phyloP scores from a whole-genome alignment of 768 basidiomycete species.

The Saitozyma podzolica region DNA sequence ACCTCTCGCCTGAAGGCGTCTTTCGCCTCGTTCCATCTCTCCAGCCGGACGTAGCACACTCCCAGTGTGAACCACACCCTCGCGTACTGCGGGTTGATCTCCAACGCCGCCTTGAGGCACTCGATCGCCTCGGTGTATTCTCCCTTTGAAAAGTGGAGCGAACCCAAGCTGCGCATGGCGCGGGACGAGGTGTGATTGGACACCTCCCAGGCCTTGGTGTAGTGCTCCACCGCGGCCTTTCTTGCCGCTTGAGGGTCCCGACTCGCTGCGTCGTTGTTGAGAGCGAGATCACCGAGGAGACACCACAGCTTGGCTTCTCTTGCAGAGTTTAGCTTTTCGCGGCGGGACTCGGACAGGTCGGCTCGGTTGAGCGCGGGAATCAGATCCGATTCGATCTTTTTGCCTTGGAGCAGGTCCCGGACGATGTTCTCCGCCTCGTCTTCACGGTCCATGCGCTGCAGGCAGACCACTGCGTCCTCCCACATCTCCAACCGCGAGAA shows the following conservation, averaged over 20 bases:
- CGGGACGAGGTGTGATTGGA: slow-evolving; percentile 79
- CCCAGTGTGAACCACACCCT: slow-evolving; percentile 97
- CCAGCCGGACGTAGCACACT: slow-evolving; percentile 76
- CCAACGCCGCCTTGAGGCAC: slow-evolving; percentile 72
- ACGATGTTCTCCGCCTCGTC: slow-evolving; percentile 80
- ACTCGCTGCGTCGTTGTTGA: slow-evolving; percentile 24
- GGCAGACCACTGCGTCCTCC: slow-evolving; percentile 93
- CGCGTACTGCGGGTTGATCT: slow-evolving; percentile 82
- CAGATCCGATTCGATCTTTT: slow-evolving; percentile 81
- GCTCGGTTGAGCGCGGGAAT: slow-evolving; percentile 63
- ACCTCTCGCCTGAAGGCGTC: slow-evolving; percentile 85
- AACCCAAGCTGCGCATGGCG: slow-evolving; percentile 88
- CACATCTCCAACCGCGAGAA: slow-evolving; percentile 96
- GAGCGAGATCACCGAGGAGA: slow-evolving; percentile 77
- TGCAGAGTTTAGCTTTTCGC: slow-evolving; percentile 60
- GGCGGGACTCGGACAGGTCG: slow-evolving; percentile 45
- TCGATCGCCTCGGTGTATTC: slow-evolving; percentile 66
- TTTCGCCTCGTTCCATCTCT: slow-evolving; percentile 80
- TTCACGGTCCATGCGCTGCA: slow-evolving; percentile 73
- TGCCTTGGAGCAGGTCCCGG: slow-evolving; percentile 77
- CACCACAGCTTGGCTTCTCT: slow-evolving; percentile 93
- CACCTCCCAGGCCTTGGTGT: slow-evolving; percentile 78
- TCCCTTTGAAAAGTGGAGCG: slow-evolving; percentile 69
- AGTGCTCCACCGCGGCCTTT: slow-evolving; percentile 68
- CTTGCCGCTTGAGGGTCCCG: slow-evolving; percentile 57